Base-by-base conservation (phyloP, 345 rosid species). In the Rhodomyrtus tomentosa region DNA sequence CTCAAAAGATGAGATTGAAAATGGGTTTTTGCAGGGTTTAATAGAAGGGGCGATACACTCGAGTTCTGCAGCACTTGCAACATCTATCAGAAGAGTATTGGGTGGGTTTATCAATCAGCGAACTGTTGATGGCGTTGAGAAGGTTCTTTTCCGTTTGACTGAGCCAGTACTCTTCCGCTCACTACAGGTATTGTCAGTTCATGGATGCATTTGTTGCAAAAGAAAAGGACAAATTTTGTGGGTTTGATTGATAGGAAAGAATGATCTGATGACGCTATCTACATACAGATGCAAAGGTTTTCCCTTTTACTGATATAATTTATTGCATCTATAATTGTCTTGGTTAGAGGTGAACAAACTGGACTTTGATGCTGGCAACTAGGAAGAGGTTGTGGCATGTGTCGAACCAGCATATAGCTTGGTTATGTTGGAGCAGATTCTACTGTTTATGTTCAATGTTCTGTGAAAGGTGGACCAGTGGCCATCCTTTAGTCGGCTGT, bases 121-220 rank as follows among this genome's bases (percentile, higher is more conserved):
- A 79, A 90, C 95, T 32, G 88, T 89, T 86, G 92, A 90, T 24
- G 98, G 98, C 4, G 98, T 95, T 80, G 99, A 94, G 89, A 95
- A 95, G 89, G 87, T 97, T 51, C 94, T 95, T 48, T 97, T 97
- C 83, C 82, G 90, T 84, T 93, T 97, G 13, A 89, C 98, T 12
- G 98, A 97, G 91, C 99, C 98, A 25, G 91, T 97, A 84, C 91
- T 97, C 45, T 95, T 97, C 86, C 95, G 98, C 49, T 96, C 98
- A 0, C 87, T 96, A 48, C 99, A 95, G 95, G 99, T 94, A 89
- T 68, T 0, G 25, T 32, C 24, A 68, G 24, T 18, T 68, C 3
- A 68, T 32, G 45, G 13, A 68, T 36, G 45, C 2, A 18, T 36
- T 68, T 68, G 25, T 32, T 68, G 45, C 76, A 3, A 68, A 68